Evolutionary conservation across 306 rosid species (phyloP).

Genomic region (Erythrophleum fordii): DNA sequence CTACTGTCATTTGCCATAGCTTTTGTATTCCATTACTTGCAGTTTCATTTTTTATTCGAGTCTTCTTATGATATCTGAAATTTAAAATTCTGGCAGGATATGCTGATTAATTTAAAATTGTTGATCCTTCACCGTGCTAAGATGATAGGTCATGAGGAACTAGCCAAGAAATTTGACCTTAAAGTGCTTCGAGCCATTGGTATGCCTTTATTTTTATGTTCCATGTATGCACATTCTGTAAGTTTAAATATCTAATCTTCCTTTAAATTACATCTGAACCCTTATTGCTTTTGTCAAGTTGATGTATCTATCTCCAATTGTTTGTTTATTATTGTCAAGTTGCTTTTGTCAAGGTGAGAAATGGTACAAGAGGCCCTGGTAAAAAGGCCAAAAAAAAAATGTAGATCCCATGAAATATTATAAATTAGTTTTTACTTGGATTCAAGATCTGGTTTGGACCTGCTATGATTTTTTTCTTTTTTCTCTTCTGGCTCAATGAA

Average conservation of each 20-base stretch:
- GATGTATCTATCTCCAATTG: background rate
- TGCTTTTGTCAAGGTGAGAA: background rate
- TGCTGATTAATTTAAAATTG: conserved; percentile 70
- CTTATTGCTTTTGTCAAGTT: background rate
- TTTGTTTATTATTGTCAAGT: background rate
- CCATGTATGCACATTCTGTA: background rate
- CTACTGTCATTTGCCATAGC: background rate
- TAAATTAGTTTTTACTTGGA: background rate
- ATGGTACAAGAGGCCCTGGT: background rate
- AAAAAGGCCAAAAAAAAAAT: background rate
- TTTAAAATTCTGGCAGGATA: conserved; percentile 54
- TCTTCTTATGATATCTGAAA: conserved; percentile 23
- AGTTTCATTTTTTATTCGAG: background rate
- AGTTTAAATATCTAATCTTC: background rate
- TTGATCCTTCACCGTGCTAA: conserved; percentile 65
- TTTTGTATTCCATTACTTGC: background rate
- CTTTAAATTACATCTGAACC: background rate
- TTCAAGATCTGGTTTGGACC: background rate
- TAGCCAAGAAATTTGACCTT: conserved; percentile 65
- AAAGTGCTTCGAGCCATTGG: conserved; percentile 81
- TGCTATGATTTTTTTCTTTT: background rate
- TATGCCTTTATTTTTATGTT: conserved; percentile 39
- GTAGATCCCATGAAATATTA: background rate
- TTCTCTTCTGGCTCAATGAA: background rate
- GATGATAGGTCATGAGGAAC: conserved; percentile 49